phyloP scores from a whole-genome alignment of 768 basidiomycete species.

The Rhodocollybia butyracea region DNA sequence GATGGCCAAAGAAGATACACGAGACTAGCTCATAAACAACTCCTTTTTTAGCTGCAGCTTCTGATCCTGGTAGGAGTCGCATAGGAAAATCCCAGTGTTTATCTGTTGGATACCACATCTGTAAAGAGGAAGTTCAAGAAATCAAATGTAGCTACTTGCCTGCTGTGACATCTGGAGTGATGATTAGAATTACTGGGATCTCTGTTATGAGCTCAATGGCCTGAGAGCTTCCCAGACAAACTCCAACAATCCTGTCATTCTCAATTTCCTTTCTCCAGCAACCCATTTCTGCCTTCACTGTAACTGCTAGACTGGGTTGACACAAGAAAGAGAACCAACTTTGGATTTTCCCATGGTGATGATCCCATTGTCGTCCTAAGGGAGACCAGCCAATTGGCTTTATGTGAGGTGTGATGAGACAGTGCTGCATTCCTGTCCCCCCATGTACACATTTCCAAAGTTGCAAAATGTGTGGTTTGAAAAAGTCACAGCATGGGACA shows the following conservation, averaged over 20 bases:
- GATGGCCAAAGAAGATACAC: background rate
- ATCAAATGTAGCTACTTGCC: no score
- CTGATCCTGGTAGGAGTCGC: background rate
- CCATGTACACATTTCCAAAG: no score
- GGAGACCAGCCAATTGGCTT: background rate
- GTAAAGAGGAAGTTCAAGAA: no score
- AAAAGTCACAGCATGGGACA: no score
- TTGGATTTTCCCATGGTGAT: background rate
- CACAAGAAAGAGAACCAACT: no score
- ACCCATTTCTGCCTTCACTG: background rate
- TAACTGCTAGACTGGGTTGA: background rate
- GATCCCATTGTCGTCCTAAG: background rate
- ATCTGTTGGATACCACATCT: no score
- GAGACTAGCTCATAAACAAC: background rate
- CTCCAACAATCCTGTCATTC: background rate
- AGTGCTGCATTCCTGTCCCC: no score
- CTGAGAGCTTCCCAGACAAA: background rate
- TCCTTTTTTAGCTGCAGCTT: background rate
- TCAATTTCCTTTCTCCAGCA: background rate
- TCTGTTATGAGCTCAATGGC: background rate
- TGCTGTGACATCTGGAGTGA: background rate
- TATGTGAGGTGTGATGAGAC: no score
- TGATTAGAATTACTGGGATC: background rate
- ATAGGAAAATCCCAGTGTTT: background rate
- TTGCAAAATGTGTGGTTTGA: no score